Conservation (phyloP, 441 rosid species). For the Adansonia grandidieri region DNA sequence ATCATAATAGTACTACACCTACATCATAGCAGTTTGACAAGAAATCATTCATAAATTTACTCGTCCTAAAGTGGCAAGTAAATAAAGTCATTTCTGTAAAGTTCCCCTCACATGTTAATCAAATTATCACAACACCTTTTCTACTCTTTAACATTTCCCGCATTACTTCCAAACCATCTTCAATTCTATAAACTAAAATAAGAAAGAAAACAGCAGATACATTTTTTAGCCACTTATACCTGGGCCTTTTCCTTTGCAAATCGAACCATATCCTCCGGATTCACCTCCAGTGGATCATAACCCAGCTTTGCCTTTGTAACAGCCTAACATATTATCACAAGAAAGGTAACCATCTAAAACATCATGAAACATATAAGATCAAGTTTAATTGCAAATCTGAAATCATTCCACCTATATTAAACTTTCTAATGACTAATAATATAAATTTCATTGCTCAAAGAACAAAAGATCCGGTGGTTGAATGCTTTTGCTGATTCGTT, state of each 20-base stretch:
- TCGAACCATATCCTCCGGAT: constrained; percentile 99
- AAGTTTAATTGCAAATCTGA: constrained; percentile 19
- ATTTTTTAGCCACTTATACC: constrained; percentile 51
- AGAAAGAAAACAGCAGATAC: constrained; percentile 26
- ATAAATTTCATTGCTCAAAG: constrained; percentile 18
- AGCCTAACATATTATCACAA: constrained; percentile 61
- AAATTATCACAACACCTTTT: background rate
- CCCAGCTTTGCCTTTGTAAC: constrained; percentile 98
- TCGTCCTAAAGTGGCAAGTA: background rate
- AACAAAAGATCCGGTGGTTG: background rate
- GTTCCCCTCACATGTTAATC: background rate
- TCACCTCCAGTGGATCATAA: constrained; percentile 96
- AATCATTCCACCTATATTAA: constrained; percentile 23
- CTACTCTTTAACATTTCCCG: constrained; percentile 17
- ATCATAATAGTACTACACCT: constrained; percentile 3
- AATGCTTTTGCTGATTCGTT: background rate
- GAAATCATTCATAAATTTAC: background rate
- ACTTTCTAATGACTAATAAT: constrained; percentile 16
- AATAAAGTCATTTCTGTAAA: constrained; percentile 11
- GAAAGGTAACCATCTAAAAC: constrained; percentile 23
- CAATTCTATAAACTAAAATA: constrained; percentile 19
- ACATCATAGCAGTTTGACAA: constrained; percentile 23
- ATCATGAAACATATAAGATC: constrained; percentile 15
- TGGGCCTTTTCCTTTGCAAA: constrained; percentile 96
- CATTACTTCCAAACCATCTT: constrained; percentile 15